Evolutionary conservation across 2,329 filamentous ascomycete species (phyloP), one percentile per base, ranked within the genome.

Genomic region (Talaromyces amestolkiae): DNA sequence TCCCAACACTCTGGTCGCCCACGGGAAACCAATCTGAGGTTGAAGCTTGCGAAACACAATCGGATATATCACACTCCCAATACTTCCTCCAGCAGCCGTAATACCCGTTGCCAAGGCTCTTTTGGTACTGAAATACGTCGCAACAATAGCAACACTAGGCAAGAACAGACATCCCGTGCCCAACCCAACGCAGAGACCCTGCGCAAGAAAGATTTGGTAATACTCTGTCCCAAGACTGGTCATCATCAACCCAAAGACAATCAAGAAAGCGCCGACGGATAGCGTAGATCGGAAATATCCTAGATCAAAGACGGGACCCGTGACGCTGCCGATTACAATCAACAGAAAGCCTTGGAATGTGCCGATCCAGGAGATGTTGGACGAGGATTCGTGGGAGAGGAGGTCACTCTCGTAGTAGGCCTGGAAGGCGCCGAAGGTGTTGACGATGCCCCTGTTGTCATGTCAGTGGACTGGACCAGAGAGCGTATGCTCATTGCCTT

Each of bases 71-170:
- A 24, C 58, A 47, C 39, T 45, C 2, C 58, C 39, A 10, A 59
- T 77, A 3, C 83, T 84, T 27, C 83, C 85, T 1, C 88, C 88
- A 5, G 82, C 83, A 1, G 87, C 86, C 1, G 85, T 84, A 4
- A 89, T 71, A 1, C 87, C 86, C 43, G 89, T 83, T 2, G 86
- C 87, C 27, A 91, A 76, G 0, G 82, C 82, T 64, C 85, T 80
- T 67, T 80, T 83, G 51, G 79, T 80, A 54, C 79, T 79, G 71
- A 91, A 91, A 71, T 91, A 91, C 9, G 88, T 88, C 4, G 88
- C 85, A 1, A 91, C 78, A 3, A 89, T 84, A 1, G 89, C 85
- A 35, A 91, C 81, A 53, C 84, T 81, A 0, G 89, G 86, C 58
- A 87, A 84, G 75, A 89, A 91, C 3, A 91, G 68, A 3, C 78